Base-by-base conservation (phyloP, 2,329 filamentous ascomycete species). In the Apiospora malaysiana region DNA sequence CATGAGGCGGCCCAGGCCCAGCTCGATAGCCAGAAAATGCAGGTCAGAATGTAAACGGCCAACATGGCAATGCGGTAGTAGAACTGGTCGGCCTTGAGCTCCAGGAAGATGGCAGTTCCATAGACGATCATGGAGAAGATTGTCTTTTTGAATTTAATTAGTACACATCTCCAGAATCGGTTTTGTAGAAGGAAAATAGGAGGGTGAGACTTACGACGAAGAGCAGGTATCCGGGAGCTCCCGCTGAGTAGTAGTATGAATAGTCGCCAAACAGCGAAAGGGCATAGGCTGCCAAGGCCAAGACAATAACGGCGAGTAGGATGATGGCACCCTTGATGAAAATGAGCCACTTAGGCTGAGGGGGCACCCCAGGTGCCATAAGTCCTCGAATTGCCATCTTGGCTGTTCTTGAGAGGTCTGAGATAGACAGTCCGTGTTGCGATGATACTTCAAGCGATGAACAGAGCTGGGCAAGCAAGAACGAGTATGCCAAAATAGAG, bases 11-110 rank as follows among this genome's bases (percentile, higher is more conserved):
- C 79, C 83, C 83, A 85, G 27, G 80, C 78, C 82, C 82, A 85
- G 8, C 76, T 81, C 0, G 78, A 74, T 10, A 86, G 78, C 83
- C 85, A 86, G 73, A 87, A 84, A 74, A 86, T 79, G 71, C 79
- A 71, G 69, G 72, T 75, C 63, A 85, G 74, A 66, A 78, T 71
- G 49, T 84, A 82, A 47, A 75, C 76, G 45, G 81, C 72, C 56
- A 84, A 70, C 69, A 82, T 78, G 69, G 72, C 77, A 71, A 84
- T 73, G 70, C 83, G 81, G 75, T 77, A 80, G 74, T 84, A 86
- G 72, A 80, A 72, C 9, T 78, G 78, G 0, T 81, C 80, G 5
- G 78, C 78, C 66, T 75, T 80, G 68, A 79, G 75, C 76, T 85
- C 82, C 63, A 83, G 66, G 18, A 75, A 79, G n/a, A 80, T 74